Evolutionary conservation across 1,139 yeast genomes (phyloP), one percentile per base, ranked within the genome.

Genomic region (Candida frijolesensis): DNA sequence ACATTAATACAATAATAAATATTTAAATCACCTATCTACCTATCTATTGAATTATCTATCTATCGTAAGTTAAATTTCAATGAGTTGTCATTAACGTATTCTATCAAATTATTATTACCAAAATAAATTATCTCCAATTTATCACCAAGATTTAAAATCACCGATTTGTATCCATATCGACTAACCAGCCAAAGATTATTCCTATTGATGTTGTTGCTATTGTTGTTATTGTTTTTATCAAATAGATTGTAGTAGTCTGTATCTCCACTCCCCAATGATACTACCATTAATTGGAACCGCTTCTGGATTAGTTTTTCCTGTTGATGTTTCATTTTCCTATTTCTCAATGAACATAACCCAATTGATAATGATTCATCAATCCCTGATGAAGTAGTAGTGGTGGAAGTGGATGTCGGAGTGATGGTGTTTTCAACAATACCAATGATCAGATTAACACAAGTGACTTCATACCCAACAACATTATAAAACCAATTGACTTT

Each of bases 111-210:
- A 49, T 74, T 76, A 59, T 83, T 85, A 7, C 96, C 96, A 57
- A 87, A 73, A 61, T 87, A 89, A 42, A 89, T 69, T 37, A 89
- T 80, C 60, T 86, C 85, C 74, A 89, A 78, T 12, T 82, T 67
- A 57, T 85, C 85, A 32, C 94, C 95, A 63, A 87, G 85, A 39
- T 84, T 83, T 32, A 87, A 84, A 27, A 88, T 84, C 19, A 88
- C 83, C 0, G 95, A 80, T 61, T 89, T 89, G 62, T 83, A 88
- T 1, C 96, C 96, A 63, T 85, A 88, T 61, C 83, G n/a, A 14
- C 11, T 12, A 9, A 43, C 41, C 22, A n/a, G 30, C 46, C 46
- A 43, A 7, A 43, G 8, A 27, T 25, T 34, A 8, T 15, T 22
- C 14, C 5, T 5, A 4, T 30, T 30, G 7, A 14, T 34, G 11